Percentiles rank a stretch among this genome's conserved stretches.
Conservation (phyloP, 1,139 yeast genomes). For the Saccharomyces hybrid region DNA sequence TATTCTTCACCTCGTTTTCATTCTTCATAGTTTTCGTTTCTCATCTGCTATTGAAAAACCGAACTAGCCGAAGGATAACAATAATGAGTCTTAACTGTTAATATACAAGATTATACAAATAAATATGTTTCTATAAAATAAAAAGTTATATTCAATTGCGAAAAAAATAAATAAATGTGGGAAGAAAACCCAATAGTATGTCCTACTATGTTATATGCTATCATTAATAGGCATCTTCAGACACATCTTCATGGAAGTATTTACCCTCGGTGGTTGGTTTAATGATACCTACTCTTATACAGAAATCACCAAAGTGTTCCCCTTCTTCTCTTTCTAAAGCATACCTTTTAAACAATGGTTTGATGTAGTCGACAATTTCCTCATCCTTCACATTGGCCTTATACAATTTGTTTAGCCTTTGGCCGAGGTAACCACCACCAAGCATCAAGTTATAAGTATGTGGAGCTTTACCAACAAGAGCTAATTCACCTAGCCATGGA, state of each 20-base stretch:
- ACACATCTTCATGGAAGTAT: conserved; percentile 88
- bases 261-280: conserved; percentile 87
- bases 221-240: conserved; percentile 51
- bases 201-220: not conserved
- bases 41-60: not conserved
- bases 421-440: conserved; percentile 96
- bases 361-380: conserved; percentile 68
- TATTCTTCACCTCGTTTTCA: not conserved
- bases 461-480: conserved; percentile 89
- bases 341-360: conserved; percentile 89
- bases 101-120: not conserved
- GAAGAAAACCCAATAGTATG: not conserved
- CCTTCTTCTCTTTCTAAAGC: conserved; percentile 82
- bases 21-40: not conserved
- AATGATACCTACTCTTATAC: conserved; percentile 76
- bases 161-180: not conserved
- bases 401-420: conserved; percentile 85
- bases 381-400: conserved; percentile 86
- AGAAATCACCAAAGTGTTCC: conserved; percentile 94
- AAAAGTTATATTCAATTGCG: not conserved
- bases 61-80: not conserved
- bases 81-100: not conserved
- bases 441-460: conserved; percentile 91
- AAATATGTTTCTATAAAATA: not conserved
- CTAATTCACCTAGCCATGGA: conserved; percentile 97